Base-by-base conservation (phyloP, 352 stramenopile species). In the Elongisporangium senticosum region DNA sequence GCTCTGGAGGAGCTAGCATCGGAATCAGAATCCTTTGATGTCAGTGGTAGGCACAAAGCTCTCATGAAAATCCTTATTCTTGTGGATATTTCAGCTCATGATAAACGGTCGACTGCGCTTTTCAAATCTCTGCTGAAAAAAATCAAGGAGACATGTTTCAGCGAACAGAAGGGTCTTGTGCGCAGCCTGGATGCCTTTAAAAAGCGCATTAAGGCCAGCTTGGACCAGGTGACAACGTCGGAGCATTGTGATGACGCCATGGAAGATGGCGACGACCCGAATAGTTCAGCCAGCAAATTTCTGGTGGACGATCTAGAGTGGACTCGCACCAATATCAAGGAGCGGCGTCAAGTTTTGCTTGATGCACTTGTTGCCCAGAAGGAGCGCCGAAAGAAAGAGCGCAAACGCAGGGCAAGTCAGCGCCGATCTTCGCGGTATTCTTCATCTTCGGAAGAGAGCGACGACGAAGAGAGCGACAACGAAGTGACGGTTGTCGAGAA, bases 31-130 rank as follows among this genome's bases (percentile, higher is more conserved):
- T 40, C 69, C 5, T 47, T 55, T 10, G 67, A 73, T 3, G 58
- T 85, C 13, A 61, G 82, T 3, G 71, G 63, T 33, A 74, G 79
- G 1, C 75, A 87, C 55, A 85, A 83, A 49, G 39, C 77, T 43
- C 64, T 89, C 11, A 60, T 86, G 7, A 87, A 86, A 56, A 77
- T 79, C 47, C 58, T 87, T 15, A 49, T 74, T 2, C 72, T 80
- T 53, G 55, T 69, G 6, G 77, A 87, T 39, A 71, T 89, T 17
- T 77, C 77, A 14, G 52, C 74, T 0, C 63, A 67, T 3, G 79
- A 89, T 50, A 57, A 64, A 15, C 79, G 79, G 8, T 89, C 79
- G 4, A 77, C 73, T 17, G 67, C 68, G 33, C 61, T 89, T 26
- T 74, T 87, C 26, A 69, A 84, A 21, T 75, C 62, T 15, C 55